These are phyloP conservation scores for Rhynchosporium secalis DNA, from an alignment of 2,329 filamentous ascomycete genomes.

Conservation along the genomic window DNA sequence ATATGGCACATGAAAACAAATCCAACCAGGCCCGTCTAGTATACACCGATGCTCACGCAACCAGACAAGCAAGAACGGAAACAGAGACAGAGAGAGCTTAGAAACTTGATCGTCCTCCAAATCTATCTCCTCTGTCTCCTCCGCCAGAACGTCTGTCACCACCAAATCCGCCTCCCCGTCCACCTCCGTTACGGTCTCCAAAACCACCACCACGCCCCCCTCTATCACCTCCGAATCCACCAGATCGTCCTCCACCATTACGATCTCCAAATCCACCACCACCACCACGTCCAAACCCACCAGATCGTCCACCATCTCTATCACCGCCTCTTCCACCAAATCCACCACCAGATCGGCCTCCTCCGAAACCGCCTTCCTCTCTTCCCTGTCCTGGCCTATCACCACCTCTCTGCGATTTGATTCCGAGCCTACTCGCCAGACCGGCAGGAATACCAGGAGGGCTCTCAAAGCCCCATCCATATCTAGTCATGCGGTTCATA, in stretches of 20 bases:
- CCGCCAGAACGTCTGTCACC: slow-evolving; percentile 15
- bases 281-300: slow-evolving; percentile 19
- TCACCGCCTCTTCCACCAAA: slow-evolving; percentile 16
- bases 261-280: slow-evolving; percentile 24
- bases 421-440: slow-evolving; percentile 32
- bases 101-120: slow-evolving; percentile 14
- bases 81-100: not conserved
- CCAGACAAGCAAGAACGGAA: not conserved
- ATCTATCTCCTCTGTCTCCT: slow-evolving; percentile 11
- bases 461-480: slow-evolving; percentile 39
- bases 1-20: slow-evolving; percentile 8
- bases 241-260: slow-evolving; percentile 10
- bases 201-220: slow-evolving; percentile 21
- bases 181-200: slow-evolving; percentile 17
- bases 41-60: slow-evolving; percentile 15
- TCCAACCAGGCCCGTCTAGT: slow-evolving; percentile 17
- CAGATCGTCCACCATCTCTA: slow-evolving; percentile 17
- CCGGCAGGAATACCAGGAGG: slow-evolving; percentile 34
- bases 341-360: slow-evolving; percentile 13
- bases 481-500: slow-evolving; percentile 38
- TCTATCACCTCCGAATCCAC: slow-evolving; percentile 17
- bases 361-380: slow-evolving; percentile 22
- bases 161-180: slow-evolving; percentile 18
- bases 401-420: slow-evolving; percentile 30
- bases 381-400: slow-evolving; percentile 10